phyloP scores from a whole-genome alignment of 2,329 filamentous ascomycete species.

The Diaporthe vexans region DNA sequence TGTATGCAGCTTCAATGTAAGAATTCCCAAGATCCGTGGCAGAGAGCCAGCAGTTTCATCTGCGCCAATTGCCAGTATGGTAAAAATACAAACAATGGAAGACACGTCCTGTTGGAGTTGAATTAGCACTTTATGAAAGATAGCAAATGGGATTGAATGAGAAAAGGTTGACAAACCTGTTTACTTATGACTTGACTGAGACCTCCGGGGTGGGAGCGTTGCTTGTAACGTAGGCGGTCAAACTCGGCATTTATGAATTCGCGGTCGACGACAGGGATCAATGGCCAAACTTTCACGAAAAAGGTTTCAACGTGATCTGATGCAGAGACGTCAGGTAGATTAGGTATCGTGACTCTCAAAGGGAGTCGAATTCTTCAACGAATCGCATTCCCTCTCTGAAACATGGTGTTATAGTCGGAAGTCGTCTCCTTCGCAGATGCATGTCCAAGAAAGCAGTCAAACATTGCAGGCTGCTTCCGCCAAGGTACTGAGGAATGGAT shows the following conservation, averaged over 20 bases:
- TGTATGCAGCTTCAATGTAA: constrained; percentile 14
- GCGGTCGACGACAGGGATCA: constrained; percentile 10
- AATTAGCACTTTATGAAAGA: neutral
- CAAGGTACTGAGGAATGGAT: constrained; percentile 40
- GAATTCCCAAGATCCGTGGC: constrained; percentile 1
- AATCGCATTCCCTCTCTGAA: constrained; percentile 46
- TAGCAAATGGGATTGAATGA: no score
- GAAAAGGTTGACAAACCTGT: neutral
- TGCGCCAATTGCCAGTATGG: constrained; percentile 6
- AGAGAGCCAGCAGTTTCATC: constrained; percentile 10
- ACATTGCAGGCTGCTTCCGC: constrained; percentile 46
- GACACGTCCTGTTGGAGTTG: neutral
- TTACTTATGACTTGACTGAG: constrained; percentile 8
- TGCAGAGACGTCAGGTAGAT: constrained; percentile 16
- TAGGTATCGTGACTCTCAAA: constrained; percentile 35
- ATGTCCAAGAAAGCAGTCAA: constrained; percentile 47
- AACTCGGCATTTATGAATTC: neutral
- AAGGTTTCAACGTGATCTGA: neutral
- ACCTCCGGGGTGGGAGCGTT: neutral
- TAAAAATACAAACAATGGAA: neutral
- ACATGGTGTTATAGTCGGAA: constrained; percentile 42
- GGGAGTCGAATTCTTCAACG: constrained; percentile 46
- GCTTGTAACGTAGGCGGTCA: neutral
- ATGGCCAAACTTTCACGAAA: constrained; percentile 1
- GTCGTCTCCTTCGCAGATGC: constrained; percentile 43